Conservation (phyloP, 257 asterid species). For the Leonotis leonurus region DNA sequence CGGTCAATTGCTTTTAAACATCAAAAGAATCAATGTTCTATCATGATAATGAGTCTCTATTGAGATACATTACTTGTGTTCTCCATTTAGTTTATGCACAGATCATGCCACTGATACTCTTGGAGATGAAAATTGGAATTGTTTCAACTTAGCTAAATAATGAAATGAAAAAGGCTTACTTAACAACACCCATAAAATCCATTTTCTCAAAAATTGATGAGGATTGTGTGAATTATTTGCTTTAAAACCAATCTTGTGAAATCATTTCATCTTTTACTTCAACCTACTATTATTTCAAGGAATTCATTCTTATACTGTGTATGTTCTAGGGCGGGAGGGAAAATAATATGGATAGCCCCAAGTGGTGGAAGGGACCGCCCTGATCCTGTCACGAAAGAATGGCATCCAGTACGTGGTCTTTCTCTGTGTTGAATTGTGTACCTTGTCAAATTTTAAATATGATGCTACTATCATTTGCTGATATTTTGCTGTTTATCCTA, state of each 20-base stretch:
- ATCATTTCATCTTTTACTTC: neutral
- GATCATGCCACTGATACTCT: neutral
- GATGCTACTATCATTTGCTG: neutral
- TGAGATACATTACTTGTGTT: neutral
- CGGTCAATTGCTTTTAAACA: neutral
- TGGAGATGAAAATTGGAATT: neutral
- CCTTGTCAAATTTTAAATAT: neutral
- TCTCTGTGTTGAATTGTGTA: neutral
- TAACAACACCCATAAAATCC: neutral
- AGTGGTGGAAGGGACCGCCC: slow-evolving; percentile 99
- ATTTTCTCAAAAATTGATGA: neutral
- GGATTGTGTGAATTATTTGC: neutral
- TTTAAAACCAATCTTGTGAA: neutral
- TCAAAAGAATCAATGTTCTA: neutral
- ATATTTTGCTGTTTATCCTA: neutral
- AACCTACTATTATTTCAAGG: neutral
- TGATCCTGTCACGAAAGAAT: slow-evolving; percentile 73
- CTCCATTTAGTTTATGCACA: neutral
- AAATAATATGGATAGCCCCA: slow-evolving; percentile 94
- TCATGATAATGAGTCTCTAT: neutral
- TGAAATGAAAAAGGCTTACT: neutral
- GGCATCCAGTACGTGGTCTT: slow-evolving; percentile 66
- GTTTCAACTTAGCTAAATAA: neutral
- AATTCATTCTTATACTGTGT: slow-evolving; percentile 15
- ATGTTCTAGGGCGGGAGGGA: slow-evolving; percentile 77